Percentiles rank a stretch among this genome's conserved stretches.
These are phyloP conservation scores for Pontederia paniculata DNA, from an alignment of 176 grass and related monocot genomes.

Conservation along the genomic window DNA sequence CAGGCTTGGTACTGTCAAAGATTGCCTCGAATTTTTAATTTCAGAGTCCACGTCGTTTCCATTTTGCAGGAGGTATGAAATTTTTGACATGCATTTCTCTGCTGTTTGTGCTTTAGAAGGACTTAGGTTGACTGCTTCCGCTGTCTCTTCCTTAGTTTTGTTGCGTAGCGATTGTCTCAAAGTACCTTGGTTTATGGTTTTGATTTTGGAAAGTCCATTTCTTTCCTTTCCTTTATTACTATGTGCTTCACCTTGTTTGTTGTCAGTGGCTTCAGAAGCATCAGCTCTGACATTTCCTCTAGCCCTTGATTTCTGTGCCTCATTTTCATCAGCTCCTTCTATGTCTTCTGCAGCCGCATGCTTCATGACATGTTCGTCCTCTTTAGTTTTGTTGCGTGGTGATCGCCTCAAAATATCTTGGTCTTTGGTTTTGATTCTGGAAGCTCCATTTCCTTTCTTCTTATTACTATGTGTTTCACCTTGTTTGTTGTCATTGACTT, in stretches of 20 bases:
- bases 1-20: background rate
- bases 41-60: background rate
- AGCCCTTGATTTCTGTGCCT: background rate
- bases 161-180: constrained; percentile 9
- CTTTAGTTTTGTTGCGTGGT: constrained; percentile 7
- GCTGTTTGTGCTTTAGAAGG: too few relatives aligned
- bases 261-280: background rate
- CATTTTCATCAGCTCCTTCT: too few relatives aligned
- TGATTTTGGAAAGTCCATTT: constrained; percentile 24
- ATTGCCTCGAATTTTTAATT: background rate
- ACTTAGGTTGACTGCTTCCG: too few relatives aligned
- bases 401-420: constrained; percentile 11
- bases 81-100: too few relatives aligned
- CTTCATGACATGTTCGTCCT: background rate
- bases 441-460: constrained; percentile 18
- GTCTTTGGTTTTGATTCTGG: constrained; percentile 27
- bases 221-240: constrained; percentile 2
- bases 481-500: background rate
- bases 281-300: background rate
- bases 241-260: background rate
- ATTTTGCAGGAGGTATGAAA: background rate
- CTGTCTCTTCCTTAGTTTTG: constrained; percentile 1
- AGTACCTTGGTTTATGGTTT: constrained; percentile 24
- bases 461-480: background rate
- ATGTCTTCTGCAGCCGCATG: background rate